Conservation (phyloP, 108 stramenopile species). For the Schizochytrium sp. region DNA sequence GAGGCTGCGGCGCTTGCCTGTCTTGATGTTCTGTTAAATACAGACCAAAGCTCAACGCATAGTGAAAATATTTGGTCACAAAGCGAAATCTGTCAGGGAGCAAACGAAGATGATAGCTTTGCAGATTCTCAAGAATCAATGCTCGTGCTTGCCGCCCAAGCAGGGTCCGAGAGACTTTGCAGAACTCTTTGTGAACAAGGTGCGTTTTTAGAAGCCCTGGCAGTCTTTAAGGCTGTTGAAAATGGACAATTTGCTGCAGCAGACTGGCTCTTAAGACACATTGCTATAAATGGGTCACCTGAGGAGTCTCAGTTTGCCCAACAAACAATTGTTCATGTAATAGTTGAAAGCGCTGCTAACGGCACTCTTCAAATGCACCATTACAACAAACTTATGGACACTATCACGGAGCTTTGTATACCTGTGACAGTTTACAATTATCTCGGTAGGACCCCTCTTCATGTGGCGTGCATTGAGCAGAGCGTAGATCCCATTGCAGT, state of each 20-base stretch:
- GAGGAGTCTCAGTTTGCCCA: background rate
- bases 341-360: background rate
- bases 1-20: background rate
- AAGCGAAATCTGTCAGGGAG: too few relatives aligned
- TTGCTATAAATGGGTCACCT: background rate
- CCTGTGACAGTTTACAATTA: constrained; percentile 26
- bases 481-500: constrained; percentile 21
- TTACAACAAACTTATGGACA: background rate
- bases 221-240: background rate
- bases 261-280: constrained; percentile 8
- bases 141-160: background rate
- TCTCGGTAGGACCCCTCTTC: background rate
- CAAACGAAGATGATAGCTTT: too few relatives aligned
- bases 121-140: background rate
- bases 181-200: background rate
- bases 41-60: too few relatives aligned
- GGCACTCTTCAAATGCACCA: background rate
- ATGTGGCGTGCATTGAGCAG: constrained; percentile 32
- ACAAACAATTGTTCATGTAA: background rate
- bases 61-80: too few relatives aligned
- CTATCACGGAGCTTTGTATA: background rate
- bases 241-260: background rate
- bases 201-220: background rate
- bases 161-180: background rate
- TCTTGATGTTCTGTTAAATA: background rate